phyloP scores from a whole-genome alignment of 306 rosid species.

The Cucumis cinereus region DNA sequence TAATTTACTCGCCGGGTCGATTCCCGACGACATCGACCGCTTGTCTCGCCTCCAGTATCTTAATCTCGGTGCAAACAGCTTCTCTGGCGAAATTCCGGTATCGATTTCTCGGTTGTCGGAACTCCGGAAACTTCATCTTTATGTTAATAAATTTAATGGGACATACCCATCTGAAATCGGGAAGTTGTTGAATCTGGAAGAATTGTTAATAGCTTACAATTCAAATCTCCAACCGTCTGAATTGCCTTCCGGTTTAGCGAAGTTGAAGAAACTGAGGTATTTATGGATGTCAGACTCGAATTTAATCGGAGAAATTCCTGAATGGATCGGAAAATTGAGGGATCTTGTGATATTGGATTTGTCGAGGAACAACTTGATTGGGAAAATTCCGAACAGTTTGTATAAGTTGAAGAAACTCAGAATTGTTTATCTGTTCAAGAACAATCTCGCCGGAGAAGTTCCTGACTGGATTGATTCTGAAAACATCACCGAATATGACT shows the following conservation, averaged over 20 bases:
- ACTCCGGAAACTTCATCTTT: slow-evolving; percentile 23
- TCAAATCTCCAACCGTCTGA: slow-evolving; percentile 6
- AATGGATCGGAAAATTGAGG: slow-evolving; percentile 34
- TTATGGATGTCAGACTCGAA: slow-evolving; percentile 21
- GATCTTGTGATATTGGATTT: slow-evolving; percentile 39
- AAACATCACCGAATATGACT: slow-evolving; percentile 29
- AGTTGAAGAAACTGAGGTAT: slow-evolving; percentile 33
- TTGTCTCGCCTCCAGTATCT: slow-evolving; percentile 28
- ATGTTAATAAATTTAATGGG: slow-evolving; percentile 22
- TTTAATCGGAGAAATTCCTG: slow-evolving; percentile 48
- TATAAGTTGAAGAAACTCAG: slow-evolving; percentile 33
- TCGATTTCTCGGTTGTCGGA: slow-evolving; percentile 32
- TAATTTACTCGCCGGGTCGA: slow-evolving; percentile 33
- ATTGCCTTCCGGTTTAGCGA: slow-evolving; percentile 27
- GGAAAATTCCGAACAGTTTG: slow-evolving; percentile 39
- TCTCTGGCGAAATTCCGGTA: slow-evolving; percentile 44
- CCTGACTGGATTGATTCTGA: slow-evolving; percentile 40
- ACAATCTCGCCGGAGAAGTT: slow-evolving; percentile 37
- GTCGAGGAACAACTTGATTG: slow-evolving; percentile 21
- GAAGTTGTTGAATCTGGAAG: slow-evolving; percentile 40
- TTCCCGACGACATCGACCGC: slow-evolving; percentile 36
- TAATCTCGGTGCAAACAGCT: slow-evolving; percentile 27
- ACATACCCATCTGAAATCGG: slow-evolving; percentile 41
- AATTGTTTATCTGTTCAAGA: slow-evolving; percentile 18
- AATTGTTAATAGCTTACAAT: slow-evolving; percentile 19